Evolutionary conservation across 1,284 basidiomycete species (phyloP), one percentile per base, ranked within the genome.

Genomic region (Trametes hirsuta): DNA sequence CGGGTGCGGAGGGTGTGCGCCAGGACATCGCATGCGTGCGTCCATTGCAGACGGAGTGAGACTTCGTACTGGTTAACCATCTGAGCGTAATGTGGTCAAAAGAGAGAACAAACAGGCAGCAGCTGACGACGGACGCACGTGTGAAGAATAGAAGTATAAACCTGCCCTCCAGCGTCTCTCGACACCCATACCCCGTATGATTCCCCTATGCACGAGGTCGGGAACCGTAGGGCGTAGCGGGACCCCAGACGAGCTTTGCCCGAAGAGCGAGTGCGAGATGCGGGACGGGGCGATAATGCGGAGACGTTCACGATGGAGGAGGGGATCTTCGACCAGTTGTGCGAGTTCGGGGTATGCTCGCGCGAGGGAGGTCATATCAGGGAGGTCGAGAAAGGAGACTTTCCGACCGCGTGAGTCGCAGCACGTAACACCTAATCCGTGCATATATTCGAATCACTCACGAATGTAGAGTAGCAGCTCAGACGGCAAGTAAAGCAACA

Each of bases 351-450:
- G 81, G 47, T 76, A 81, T 24, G 81, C 75, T 54, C 74, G 76
- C 11, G 81, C 77, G 36, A 90, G 69, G 2, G 76, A 70, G 52
- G 79, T 79, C 47, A 90, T 80, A 69, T 91, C 89, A 0, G 89
- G 88, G 6, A 90, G 71, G 72, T 91, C 88, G 50, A 91, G 77
- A 69, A 82, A 91, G 2, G 85, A 84, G 45, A 88, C 88, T 89
- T 64, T 12, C 0, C n/a, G n/a, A 25, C 3, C 30, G 47, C 12
- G 14, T 30, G 10, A 25, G 54, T 48, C 10, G 18, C 18, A 45
- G 47, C 25, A 55, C 4, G 8, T 8, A 30, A 30, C 1, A 30
- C 42, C 18, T 3, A 25, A 10, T 12, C n/a, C 12, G 8, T 35
- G 34, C 15, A 18, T 53, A 2, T 49, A 46, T 40, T 36, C 46